Conservation (phyloP, 305 asterid species). For the Coffea humblotiana region DNA sequence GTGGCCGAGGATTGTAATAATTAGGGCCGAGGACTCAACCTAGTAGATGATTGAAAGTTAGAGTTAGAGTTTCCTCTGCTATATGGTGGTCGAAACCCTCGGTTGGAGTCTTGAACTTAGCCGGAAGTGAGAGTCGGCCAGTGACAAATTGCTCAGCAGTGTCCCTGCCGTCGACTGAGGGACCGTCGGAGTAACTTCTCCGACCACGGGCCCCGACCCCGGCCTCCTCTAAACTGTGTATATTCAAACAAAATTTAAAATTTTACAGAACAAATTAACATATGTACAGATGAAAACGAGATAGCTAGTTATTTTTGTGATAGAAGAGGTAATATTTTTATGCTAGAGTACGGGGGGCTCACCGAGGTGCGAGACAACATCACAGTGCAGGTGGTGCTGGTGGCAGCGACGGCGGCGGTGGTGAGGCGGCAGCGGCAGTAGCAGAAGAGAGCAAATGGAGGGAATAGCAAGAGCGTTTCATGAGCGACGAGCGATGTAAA, state of each 20-base stretch:
- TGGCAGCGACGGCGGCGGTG: conserved; percentile 33
- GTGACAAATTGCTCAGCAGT: conserved; percentile 34
- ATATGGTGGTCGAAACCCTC: conserved; percentile 39
- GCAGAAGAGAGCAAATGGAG: conserved; percentile 52
- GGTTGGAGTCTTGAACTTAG: conserved; percentile 51
- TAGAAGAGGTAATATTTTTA: neutral
- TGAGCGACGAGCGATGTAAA: conserved; percentile 5
- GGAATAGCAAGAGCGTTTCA: conserved; percentile 55
- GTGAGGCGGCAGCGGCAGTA: conserved; percentile 32
- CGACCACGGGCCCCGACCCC: conserved; percentile 40
- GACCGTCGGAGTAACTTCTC: conserved; percentile 57
- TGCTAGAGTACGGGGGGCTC: conserved; percentile 9
- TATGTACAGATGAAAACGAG: neutral
- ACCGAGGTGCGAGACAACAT: conserved; percentile 62
- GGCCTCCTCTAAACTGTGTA: conserved; percentile 53
- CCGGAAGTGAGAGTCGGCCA: conserved; percentile 59
- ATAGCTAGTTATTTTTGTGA: neutral
- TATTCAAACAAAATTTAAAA: neutral
- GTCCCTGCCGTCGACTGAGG: conserved; percentile 29
- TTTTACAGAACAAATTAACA: conserved; percentile 2
- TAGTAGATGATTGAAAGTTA: no score
- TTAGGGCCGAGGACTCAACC: conserved; percentile 14
- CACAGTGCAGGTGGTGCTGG: conserved; percentile 35
- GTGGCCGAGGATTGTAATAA: conserved; percentile 31
- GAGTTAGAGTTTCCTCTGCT: neutral